Conservation (phyloP, 768 basidiomycete genomes). For the Inosperma sp. region DNA sequence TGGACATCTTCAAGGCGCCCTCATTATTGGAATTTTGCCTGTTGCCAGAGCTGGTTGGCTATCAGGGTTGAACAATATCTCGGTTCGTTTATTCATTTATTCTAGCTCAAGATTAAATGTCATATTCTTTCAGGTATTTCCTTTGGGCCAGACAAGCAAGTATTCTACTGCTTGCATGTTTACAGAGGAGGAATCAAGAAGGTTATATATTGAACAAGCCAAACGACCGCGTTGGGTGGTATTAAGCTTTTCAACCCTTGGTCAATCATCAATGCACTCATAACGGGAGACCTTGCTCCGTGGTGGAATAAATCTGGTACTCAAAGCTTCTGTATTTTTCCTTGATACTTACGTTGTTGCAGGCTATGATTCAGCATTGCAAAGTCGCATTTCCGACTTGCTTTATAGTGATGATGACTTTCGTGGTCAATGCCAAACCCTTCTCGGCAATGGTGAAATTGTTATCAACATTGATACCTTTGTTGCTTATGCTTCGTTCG, state of each 20-base stretch:
- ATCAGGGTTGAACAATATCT: not conserved
- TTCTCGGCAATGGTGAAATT: not conserved
- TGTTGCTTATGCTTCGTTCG: not conserved
- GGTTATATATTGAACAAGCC: not conserved
- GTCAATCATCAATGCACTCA: slow-evolving; percentile 1
- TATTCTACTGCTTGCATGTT: slow-evolving; percentile 4
- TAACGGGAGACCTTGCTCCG: not conserved
- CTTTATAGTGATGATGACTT: not conserved
- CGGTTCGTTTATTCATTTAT: slow-evolving; percentile 4
- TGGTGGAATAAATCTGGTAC: slow-evolving; percentile 2
- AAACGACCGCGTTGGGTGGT: not conserved
- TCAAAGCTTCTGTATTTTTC: too few species aligned
- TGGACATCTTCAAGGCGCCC: not conserved
- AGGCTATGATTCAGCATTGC: slow-evolving; percentile 1
- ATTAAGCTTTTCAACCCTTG: slow-evolving; percentile 3
- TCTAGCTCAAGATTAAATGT: not conserved
- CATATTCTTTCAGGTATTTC: slow-evolving; percentile 2
- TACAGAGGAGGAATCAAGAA: not conserved
- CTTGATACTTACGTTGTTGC: too few species aligned
- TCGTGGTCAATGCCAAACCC: not conserved
- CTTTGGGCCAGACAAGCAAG: slow-evolving; percentile 1
- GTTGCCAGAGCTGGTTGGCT: not conserved
- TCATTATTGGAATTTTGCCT: not conserved
- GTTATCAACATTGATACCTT: not conserved
- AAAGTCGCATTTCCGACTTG: not conserved